Conservation (phyloP, 169 alveolate genomes). For the Plasmodium cynomolgi region DNA sequence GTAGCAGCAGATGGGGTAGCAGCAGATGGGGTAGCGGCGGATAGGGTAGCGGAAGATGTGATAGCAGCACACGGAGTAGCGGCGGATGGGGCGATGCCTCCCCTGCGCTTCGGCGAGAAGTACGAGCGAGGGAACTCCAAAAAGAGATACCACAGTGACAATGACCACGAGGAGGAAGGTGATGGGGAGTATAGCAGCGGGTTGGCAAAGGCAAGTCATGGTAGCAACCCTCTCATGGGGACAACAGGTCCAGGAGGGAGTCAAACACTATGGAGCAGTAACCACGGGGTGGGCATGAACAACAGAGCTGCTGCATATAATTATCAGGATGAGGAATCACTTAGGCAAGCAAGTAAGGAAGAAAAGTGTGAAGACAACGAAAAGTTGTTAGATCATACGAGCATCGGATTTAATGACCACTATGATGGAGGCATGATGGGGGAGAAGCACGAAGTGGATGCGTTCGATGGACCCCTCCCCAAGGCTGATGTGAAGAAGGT, state of each 20-base stretch:
- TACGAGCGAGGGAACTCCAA: not conserved
- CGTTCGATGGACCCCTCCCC: not conserved
- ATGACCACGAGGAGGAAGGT: not conserved
- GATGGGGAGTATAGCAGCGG: not conserved
- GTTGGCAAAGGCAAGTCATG: not conserved
- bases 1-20: not conserved
- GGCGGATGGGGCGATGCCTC: not conserved
- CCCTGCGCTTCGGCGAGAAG: not conserved
- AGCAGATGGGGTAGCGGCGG: not conserved
- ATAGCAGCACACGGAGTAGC: not conserved
- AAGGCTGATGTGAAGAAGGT: not conserved
- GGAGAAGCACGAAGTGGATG: not conserved
- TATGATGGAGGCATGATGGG: not conserved
- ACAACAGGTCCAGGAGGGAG: too few relatives aligned
- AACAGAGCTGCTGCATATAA: not conserved
- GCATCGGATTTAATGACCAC: not conserved
- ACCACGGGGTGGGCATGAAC: not conserved
- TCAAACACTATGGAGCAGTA: not conserved
- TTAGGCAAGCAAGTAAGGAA: not conserved
- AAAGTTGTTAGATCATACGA: not conserved
- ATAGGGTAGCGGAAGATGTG: not conserved
- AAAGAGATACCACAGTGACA: not conserved
- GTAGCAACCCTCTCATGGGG: not conserved
- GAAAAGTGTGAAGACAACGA: not conserved
- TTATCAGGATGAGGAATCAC: not conserved